Evolutionary conservation across 1,284 basidiomycete genomes (phyloP), one percentile per base, ranked within the genome.

Genomic region (Kwoniella shivajii): DNA sequence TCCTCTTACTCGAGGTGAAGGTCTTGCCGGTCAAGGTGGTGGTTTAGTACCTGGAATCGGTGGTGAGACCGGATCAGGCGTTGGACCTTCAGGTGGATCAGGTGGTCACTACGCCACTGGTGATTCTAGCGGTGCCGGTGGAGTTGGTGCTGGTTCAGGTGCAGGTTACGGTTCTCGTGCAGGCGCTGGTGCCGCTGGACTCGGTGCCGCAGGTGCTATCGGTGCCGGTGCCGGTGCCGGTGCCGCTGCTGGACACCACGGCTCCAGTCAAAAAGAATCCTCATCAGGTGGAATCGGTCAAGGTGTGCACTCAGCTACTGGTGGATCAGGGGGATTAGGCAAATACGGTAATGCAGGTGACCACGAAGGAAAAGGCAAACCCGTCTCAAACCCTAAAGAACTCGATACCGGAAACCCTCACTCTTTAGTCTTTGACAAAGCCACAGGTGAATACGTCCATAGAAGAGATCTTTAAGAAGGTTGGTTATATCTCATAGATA

Each of bases 341-440:
- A 52, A 63, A 29, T 57, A 56, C 54, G 61, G 57, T 36, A 45
- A 29, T 29, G 38, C 31, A 14, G 37, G 46, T 33, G 33, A 34
- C 13, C 29, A 48, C 43, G 24, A 37, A 26, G 63, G 54, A 44
- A 26, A 51, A 39, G 44, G 38, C 46, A 36, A 61, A 46, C 68
- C 71, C 24, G 33, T 72, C 33, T 61, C 60, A 26, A 52, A 72
- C 60, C 70, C 71, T 36, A 60, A 65, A 37, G 59, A 64, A n/a
- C 59, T 73, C 48, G 71, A 73, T 59, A 61, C 66, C 44, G 71
- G 69, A 24, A 62, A 63, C 29, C 64, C 60, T 24, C 69, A 73
- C 63, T 57, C 59, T 13, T 56, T 73, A 16, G 69, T 73, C 24
- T 69, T 56, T 46, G 43, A 71, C 16, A 65, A 67, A 37, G 39